These are phyloP conservation scores for Cyclotella baltica DNA, from an alignment of 108 stramenopile species.

Conservation along the genomic window DNA sequence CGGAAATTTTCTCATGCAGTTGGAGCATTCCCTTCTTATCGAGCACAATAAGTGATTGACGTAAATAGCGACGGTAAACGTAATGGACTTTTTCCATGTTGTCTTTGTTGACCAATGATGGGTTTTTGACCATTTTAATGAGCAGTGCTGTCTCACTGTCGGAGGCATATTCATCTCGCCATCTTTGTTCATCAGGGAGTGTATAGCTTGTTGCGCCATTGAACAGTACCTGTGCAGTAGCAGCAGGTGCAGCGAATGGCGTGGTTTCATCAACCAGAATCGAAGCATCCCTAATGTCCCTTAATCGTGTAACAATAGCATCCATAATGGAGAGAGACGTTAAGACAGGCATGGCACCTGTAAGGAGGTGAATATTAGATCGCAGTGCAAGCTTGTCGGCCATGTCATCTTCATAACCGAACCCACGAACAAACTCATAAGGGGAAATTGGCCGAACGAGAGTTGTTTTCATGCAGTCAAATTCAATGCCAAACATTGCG, in stretches of 20 bases:
- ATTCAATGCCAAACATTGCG: neutral
- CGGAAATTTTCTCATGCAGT: neutral
- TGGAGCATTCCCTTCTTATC: neutral
- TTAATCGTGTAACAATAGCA: neutral
- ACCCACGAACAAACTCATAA: neutral
- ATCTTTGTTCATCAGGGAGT: neutral
- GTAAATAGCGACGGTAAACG: neutral
- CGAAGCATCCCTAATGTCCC: neutral
- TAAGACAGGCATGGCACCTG: neutral
- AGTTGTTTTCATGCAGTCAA: neutral
- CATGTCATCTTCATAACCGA: no score
- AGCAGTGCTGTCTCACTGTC: neutral
- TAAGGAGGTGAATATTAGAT: no score
- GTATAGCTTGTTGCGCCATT: neutral
- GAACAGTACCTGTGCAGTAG: neutral
- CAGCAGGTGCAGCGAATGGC: no score
- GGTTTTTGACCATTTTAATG: neutral
- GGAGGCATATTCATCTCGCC: neutral
- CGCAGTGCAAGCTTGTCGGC: neutral
- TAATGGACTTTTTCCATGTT: neutral
- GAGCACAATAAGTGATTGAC: neutral
- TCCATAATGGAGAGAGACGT: neutral
- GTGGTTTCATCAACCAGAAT: neutral
- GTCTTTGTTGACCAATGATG: neutral
- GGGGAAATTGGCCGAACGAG: neutral